Evolutionary conservation across 108 stramenopile genomes (phyloP).

Genomic region (Chaetoceros muelleri): DNA sequence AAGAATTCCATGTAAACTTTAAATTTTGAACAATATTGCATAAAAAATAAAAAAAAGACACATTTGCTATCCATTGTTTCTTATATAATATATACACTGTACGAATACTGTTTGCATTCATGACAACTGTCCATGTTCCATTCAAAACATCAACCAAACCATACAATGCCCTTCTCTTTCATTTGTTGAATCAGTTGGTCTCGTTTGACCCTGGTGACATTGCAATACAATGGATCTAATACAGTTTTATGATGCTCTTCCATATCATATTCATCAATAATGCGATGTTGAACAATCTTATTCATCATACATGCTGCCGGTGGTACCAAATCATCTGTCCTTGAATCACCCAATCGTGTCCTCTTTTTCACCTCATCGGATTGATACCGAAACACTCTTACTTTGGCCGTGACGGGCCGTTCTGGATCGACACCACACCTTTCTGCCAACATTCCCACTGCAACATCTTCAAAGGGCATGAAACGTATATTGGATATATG

Average conservation of each 20-base stretch:
- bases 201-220: neutral
- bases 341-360: neutral
- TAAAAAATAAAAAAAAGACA: no score
- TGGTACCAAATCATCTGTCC: neutral
- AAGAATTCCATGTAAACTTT: neutral
- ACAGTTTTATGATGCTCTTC: neutral
- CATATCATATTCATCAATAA: neutral
- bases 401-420: neutral
- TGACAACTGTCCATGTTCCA: neutral
- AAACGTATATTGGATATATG: conserved; percentile 3
- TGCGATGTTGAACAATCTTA: neutral
- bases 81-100: no score
- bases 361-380: neutral
- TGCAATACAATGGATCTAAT: neutral
- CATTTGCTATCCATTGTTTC: no score
- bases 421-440: conserved; percentile 3
- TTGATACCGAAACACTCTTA: neutral
- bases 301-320: neutral
- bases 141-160: neutral
- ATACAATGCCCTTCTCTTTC: neutral
- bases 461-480: conserved; percentile 28
- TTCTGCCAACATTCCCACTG: conserved; percentile 15
- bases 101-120: no score
- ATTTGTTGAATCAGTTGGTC: neutral
- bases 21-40: no score